Percentiles rank a stretch among this genome's conserved stretches.
Conservation (phyloP, 2,329 filamentous ascomycete species). For the Aspergillus aculeatinus region DNA sequence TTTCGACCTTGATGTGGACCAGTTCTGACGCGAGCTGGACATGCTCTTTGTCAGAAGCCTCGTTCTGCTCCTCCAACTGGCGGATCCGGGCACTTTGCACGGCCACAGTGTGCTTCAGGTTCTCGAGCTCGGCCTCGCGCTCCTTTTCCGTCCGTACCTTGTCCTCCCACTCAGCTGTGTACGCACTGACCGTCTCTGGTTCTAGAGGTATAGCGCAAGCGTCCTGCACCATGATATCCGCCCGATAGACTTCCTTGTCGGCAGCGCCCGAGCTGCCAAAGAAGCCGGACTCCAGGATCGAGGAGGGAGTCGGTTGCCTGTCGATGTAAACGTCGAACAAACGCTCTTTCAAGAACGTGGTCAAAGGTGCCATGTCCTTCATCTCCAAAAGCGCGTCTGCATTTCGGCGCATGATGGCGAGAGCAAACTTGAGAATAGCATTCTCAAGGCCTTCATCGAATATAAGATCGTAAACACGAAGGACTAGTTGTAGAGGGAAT, state of each 20-base stretch:
- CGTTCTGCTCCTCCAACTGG: slow-evolving; percentile 79
- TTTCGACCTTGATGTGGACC: slow-evolving; percentile 88
- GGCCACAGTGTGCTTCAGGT: slow-evolving; percentile 65
- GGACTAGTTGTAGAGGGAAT: slow-evolving; percentile 91
- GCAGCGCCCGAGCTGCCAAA: slow-evolving; percentile 86
- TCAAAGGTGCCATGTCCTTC: slow-evolving; percentile 87
- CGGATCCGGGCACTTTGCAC: slow-evolving; percentile 75
- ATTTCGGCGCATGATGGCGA: slow-evolving; percentile 96
- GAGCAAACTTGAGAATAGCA: slow-evolving; percentile 89
- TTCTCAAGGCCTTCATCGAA: slow-evolving; percentile 84
- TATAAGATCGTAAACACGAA: slow-evolving; percentile 94
- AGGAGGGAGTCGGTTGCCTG: slow-evolving; percentile 84
- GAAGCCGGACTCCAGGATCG: slow-evolving; percentile 92
- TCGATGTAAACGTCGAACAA: slow-evolving; percentile 98
- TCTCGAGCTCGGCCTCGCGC: slow-evolving; percentile 76
- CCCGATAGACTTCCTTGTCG: slow-evolving; percentile 94
- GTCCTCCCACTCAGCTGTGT: slow-evolving; percentile 88
- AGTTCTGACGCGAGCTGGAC: slow-evolving; percentile 87
- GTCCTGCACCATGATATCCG: slow-evolving; percentile 88
- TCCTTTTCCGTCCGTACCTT: slow-evolving; percentile 79
- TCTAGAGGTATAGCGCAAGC: slow-evolving; percentile 86
- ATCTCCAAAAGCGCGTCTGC: slow-evolving; percentile 72
- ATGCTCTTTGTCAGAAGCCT: slow-evolving; percentile 87
- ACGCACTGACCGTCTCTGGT: slow-evolving; percentile 75
- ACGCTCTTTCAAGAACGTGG: slow-evolving; percentile 87